Conservation (phyloP, 225 moss, liverwort and hornwort genomes). For the Neckera pumila region DNA sequence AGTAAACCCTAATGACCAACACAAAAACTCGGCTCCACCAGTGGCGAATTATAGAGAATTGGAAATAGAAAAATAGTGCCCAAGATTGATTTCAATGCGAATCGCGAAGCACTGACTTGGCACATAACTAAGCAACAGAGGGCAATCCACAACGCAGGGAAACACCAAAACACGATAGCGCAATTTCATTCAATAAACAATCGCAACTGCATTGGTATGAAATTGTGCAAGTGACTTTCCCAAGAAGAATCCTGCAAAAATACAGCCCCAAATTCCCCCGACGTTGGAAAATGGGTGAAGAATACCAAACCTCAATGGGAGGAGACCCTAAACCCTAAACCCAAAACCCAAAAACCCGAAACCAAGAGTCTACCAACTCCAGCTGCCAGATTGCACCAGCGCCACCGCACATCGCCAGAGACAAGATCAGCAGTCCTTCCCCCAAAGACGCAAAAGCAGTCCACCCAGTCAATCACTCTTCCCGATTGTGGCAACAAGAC, state of each 20-base stretch:
- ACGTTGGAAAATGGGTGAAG: neutral
- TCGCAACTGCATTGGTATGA: neutral
- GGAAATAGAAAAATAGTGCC: neutral
- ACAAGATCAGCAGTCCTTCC: neutral
- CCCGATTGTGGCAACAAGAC: neutral
- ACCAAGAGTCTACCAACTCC: neutral
- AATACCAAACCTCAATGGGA: neutral
- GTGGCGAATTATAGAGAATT: neutral
- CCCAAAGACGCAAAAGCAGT: neutral
- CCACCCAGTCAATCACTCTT: neutral
- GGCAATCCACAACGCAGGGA: neutral
- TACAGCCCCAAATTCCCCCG: neutral
- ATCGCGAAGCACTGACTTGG: neutral
- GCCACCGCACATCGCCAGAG: neutral
- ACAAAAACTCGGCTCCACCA: neutral
- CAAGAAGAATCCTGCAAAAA: neutral
- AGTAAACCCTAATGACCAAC: neutral
- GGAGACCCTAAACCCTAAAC: neutral
- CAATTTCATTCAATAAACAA: neutral
- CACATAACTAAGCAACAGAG: neutral
- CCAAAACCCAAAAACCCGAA: no score
- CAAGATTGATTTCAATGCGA: neutral
- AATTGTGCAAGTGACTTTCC: neutral
- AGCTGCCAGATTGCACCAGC: neutral
- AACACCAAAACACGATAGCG: neutral